Base-by-base conservation (phyloP, 2,329 filamentous ascomycete genomes). In the Triangularia verruculosa region DNA sequence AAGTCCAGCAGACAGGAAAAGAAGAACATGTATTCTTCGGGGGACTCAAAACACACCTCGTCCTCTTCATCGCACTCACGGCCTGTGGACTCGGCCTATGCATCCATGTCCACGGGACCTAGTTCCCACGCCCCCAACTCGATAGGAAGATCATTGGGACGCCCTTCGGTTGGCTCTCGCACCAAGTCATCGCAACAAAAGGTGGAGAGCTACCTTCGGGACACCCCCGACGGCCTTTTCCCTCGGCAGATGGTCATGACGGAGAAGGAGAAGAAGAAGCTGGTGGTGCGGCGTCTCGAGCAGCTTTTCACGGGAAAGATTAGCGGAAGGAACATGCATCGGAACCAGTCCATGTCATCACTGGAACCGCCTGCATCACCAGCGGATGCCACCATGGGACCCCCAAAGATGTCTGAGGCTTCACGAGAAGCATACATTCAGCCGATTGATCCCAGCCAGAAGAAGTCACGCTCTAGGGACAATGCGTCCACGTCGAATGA, bases 291-390 rank as follows among this genome's bases (percentile, higher is more conserved):
- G 61, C 84, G 90, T 1, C 75, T 96, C 5, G 92, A 96, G 71
- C 90, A 93, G 67, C 81, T 96, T 1, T 96, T 95, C 66, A 92
- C 91, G 0, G 92, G 92, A 2, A 90, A 89, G 71, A 80, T 82
- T 17, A 75, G 74, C 3, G 78, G 78, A 4, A 75, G 78, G 71
- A 72, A 80, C 76, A 55, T 68, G 32, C 70, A 66, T 39, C 72
- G 67, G 13, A 71, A 66, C 53, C 75, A 68, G 62, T 63, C 63
- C 5, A 43, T 61, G 27, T 64, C 56, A 6, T 47, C 61, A 9
- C 60, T 61, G 52, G 66, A 61, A n/a, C 54, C 57, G 2, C 60
- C 61, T 30, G 54, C 59, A 34, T 62, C 61, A 34, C 67, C 15
- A 68, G 57, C 54, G 17, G 17, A 6, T 3, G 39, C 51, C 32